Evolutionary conservation across 2,329 filamentous ascomycete genomes (phyloP).

Genomic region (Incumbomyces delicatus): DNA sequence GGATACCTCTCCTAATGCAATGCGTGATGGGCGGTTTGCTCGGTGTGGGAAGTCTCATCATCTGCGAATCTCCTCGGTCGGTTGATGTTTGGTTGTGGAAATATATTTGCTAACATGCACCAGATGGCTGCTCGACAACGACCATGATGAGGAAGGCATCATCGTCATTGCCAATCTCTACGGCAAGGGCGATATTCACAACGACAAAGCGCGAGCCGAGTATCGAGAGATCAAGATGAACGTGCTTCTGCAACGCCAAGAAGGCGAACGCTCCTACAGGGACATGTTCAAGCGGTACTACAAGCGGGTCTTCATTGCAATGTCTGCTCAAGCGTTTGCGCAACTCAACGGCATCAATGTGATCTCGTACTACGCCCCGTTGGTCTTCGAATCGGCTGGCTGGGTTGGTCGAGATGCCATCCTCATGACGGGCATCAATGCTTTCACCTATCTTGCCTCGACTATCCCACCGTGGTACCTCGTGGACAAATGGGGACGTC

Average conservation of each 20-base stretch:
- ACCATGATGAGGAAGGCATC: conserved; percentile 96
- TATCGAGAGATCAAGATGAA: conserved; percentile 99
- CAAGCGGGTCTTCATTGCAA: conserved; percentile 92
- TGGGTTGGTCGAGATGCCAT: conserved; percentile 86
- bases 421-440: conserved; percentile 95
- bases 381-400: conserved; percentile 94
- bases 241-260: conserved; percentile 82
- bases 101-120: neutral
- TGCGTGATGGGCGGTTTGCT: conserved; percentile 87
- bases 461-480: conserved; percentile 96
- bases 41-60: conserved; percentile 75
- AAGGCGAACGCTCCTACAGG: conserved; percentile 79
- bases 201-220: conserved; percentile 83
- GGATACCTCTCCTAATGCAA: conserved; percentile 80
- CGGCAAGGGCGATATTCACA: conserved; percentile 89
- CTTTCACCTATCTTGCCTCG: conserved; percentile 78
- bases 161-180: conserved; percentile 97
- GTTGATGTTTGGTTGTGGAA: conserved; percentile 11
- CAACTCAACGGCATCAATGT: conserved; percentile 99
- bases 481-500: conserved; percentile 82
- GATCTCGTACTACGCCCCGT: conserved; percentile 95
- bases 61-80: conserved; percentile 91
- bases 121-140: conserved; percentile 94
- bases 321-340: conserved; percentile 92
- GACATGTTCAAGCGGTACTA: conserved; percentile 94